Evolutionary conservation across 495 filamentous ascomycete genomes (phyloP), one percentile per base, ranked within the genome.

Genomic region (Pyrenula massariospora): DNA sequence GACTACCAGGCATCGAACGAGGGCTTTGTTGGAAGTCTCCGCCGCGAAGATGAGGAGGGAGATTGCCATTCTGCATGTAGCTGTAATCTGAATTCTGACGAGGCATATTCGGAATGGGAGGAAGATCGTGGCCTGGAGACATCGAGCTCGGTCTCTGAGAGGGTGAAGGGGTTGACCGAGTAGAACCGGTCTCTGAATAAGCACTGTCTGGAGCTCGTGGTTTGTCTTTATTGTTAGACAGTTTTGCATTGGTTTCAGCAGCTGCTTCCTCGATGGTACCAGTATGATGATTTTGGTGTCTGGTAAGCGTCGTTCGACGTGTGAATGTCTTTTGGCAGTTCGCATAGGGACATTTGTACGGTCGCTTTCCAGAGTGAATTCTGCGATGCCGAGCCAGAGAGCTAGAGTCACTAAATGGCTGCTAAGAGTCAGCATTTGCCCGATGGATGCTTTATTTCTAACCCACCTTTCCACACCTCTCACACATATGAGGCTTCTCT

Each of bases 261-360:
- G 88, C 90, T 8, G 93, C 87, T 66, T 98, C 93, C 65, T 96
- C 93, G 20, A 98, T 85, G 0, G 91, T 97, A 3, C 91, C 93
- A 24, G 88, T 93, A 64, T 98, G 93, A 56, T 94, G 88, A 57
- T 95, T 95, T 70, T 96, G 90, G 67, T 98, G 93, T 25, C 93
- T 83, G 8, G 94, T 98, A 58, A 98, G 72, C 0, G 93, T 98
- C 2, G 93, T 98, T 42, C 91, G 84, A 31, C 93, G 84, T 1
- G 93, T 98, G 67, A 98, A 98, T 0, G 94, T 98, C 78, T 98
- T 98, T 66, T 96, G 91, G 69, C 93, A 98, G 64, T 97, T 91
- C 12, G 89, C 91, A 63, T 92, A 98, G 1, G 92, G 92, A 69
- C 93, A 98, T 66, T 96, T 95, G 74, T 97, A 98, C 1, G 93